Conservation (phyloP, 2,329 filamentous ascomycete genomes). For the Aspergillus chevalieri region DNA sequence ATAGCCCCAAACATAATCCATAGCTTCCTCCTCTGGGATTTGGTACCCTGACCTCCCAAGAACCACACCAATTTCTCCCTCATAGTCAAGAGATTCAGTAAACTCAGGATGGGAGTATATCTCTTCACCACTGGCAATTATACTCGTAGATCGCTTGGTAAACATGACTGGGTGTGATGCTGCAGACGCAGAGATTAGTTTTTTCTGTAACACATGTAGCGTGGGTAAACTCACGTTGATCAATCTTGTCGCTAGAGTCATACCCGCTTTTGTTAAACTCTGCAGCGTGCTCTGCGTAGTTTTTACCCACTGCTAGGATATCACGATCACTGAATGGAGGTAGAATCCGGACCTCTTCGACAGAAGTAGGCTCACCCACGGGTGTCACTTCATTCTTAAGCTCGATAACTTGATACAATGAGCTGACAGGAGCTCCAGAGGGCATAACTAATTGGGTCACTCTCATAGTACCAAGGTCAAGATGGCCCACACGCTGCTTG, state of each 20-base stretch:
- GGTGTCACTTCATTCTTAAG: slow-evolving; percentile 34
- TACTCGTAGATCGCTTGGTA: slow-evolving; percentile 50
- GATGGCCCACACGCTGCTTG: not conserved
- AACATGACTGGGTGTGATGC: slow-evolving; percentile 52
- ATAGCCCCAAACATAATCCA: slow-evolving; percentile 51
- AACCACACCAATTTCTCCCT: slow-evolving; percentile 53
- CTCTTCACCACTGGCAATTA: slow-evolving; percentile 44
- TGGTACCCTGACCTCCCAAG: slow-evolving; percentile 45
- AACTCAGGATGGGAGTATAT: slow-evolving; percentile 45
- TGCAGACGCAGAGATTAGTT: not conserved
- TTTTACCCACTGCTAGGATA: slow-evolving; percentile 53
- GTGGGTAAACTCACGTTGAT: slow-evolving; percentile 26
- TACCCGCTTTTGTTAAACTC: slow-evolving; percentile 54
- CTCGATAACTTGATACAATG: slow-evolving; percentile 50
- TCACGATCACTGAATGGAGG: slow-evolving; percentile 46
- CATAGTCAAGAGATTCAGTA: slow-evolving; percentile 49
- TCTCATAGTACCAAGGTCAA: not conserved
- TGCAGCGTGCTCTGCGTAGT: slow-evolving; percentile 52
- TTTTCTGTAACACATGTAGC: not conserved
- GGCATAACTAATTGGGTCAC: not conserved
- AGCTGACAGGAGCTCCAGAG: slow-evolving; percentile 23
- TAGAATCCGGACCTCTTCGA: slow-evolving; percentile 37
- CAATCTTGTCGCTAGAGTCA: slow-evolving; percentile 51
- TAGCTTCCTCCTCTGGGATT: slow-evolving; percentile 41
- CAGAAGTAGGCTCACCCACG: slow-evolving; percentile 25